These are phyloP conservation scores for Camillea tinctor DNA, from an alignment of 2,329 filamentous ascomycete species.

Conservation along the genomic window DNA sequence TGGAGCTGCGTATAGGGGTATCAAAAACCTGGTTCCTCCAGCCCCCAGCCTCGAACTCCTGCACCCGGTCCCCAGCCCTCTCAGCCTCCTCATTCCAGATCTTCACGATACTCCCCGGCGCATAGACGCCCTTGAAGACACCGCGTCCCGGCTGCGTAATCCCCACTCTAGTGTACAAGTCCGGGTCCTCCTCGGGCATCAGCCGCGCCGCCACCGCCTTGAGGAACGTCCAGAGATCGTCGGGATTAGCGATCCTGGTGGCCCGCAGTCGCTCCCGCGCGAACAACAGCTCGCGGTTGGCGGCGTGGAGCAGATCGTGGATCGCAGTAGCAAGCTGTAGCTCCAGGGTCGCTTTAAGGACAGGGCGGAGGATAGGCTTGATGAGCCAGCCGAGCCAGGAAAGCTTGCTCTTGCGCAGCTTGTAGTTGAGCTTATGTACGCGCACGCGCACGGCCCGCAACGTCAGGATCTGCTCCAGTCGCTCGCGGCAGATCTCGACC, in stretches of 20 bases:
- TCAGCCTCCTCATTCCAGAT: constrained; percentile 82
- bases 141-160: constrained; percentile 54
- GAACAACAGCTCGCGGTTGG: constrained; percentile 84
- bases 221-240: constrained; percentile 78
- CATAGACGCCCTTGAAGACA: constrained; percentile 80
- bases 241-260: constrained; percentile 76
- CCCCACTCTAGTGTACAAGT: constrained; percentile 72
- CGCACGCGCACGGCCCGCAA: constrained; percentile 74
- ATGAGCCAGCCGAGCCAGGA: constrained; percentile 77
- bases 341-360: constrained; percentile 74
- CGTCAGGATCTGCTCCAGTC: constrained; percentile 76
- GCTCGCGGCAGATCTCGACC: constrained; percentile 75
- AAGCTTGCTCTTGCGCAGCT: constrained; percentile 71
- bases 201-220: constrained; percentile 78
- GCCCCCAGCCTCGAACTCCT: constrained; percentile 68
- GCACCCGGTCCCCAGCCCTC: constrained; percentile 68
- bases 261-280: constrained; percentile 84
- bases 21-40: constrained; percentile 88
- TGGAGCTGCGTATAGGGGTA: constrained; percentile 29
- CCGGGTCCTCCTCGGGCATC: constrained; percentile 69
- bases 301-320: constrained; percentile 64
- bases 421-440: constrained; percentile 85
- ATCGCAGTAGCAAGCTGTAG: constrained; percentile 72
- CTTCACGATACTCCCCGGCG: constrained; percentile 84
- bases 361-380: constrained; percentile 78